A percentile compares a stretch with the other conserved stretches of the same genome.
Conservation (phyloP, 495 filamentous ascomycete genomes). For the Talaromyces borbonicus region DNA sequence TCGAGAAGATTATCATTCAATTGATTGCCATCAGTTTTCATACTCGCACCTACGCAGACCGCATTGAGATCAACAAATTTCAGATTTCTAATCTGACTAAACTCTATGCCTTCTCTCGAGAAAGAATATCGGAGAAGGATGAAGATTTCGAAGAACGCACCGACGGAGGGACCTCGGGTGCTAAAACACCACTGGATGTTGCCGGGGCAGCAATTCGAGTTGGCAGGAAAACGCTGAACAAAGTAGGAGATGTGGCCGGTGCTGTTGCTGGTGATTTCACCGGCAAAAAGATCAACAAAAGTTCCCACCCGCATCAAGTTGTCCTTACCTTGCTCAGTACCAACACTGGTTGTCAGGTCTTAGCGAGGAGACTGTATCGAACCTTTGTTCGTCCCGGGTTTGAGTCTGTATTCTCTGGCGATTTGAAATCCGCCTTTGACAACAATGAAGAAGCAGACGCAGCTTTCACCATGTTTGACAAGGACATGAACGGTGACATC, state of each 20-base stretch:
- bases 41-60: conserved; percentile 77
- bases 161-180: conserved; percentile 40
- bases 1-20: conserved; percentile 91
- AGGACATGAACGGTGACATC: conserved; percentile 94
- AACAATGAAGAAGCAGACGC: conserved; percentile 81
- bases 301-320: conserved; percentile 78
- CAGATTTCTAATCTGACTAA: conserved; percentile 72
- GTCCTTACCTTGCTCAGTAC: conserved; percentile 61
- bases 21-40: conserved; percentile 93
- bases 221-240: conserved; percentile 62
- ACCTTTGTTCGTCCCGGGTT: conserved; percentile 69
- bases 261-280: conserved; percentile 95
- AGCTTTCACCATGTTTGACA: conserved; percentile 89
- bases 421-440: conserved; percentile 73
- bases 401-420: conserved; percentile 65
- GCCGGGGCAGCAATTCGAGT: conserved; percentile 56
- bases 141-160: conserved; percentile 52
- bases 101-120: conserved; percentile 73
- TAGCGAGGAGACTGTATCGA: conserved; percentile 86
- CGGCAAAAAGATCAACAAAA: conserved; percentile 60
- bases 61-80: conserved; percentile 89
- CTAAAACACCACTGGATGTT: conserved; percentile 60
- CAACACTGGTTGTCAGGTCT: conserved; percentile 67
- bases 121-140: conserved; percentile 60
- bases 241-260: conserved; percentile 78